These are phyloP conservation scores for Cystobasidium ongulense DNA, from an alignment of 768 basidiomycete species.

Conservation along the genomic window DNA sequence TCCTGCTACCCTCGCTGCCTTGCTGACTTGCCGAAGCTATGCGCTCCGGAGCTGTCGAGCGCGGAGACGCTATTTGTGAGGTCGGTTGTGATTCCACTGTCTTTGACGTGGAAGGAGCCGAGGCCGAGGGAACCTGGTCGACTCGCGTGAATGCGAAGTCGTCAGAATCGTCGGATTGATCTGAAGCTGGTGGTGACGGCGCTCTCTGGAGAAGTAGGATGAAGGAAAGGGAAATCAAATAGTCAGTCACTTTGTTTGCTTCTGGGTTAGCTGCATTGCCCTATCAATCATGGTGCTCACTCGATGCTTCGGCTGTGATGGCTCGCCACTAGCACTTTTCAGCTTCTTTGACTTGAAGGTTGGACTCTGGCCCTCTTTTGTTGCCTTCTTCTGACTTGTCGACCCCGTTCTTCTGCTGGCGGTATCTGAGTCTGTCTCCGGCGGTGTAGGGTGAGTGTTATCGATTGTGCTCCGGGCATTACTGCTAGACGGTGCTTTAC, in stretches of 20 bases:
- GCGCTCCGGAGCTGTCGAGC: background rate
- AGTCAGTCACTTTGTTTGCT: background rate
- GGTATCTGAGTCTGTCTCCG: slow-evolving; percentile 19
- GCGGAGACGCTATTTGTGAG: background rate
- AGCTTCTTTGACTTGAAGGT: background rate
- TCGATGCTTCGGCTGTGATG: background rate
- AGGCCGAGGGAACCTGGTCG: background rate
- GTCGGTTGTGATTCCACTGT: background rate
- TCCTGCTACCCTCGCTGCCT: background rate
- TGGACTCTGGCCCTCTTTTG: background rate
- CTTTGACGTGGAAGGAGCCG: slow-evolving; percentile 10
- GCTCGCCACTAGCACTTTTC: background rate
- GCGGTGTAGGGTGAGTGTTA: slow-evolving; percentile 5
- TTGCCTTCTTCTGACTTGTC: background rate
- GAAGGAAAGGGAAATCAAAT: background rate
- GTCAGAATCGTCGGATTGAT: slow-evolving; percentile 3
- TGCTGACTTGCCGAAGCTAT: background rate
- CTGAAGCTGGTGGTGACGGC: background rate
- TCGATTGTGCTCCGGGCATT: background rate
- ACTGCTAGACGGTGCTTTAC: background rate
- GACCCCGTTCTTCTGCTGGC: background rate
- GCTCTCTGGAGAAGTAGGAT: background rate
- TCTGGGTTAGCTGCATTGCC: background rate
- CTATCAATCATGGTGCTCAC: background rate
- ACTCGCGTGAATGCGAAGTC: slow-evolving; percentile 7